A percentile compares a stretch with the other conserved stretches of the same genome.
These are phyloP conservation scores for Paradendryphiella salina DNA, from an alignment of 2,329 filamentous ascomycete species.

Conservation along the genomic window DNA sequence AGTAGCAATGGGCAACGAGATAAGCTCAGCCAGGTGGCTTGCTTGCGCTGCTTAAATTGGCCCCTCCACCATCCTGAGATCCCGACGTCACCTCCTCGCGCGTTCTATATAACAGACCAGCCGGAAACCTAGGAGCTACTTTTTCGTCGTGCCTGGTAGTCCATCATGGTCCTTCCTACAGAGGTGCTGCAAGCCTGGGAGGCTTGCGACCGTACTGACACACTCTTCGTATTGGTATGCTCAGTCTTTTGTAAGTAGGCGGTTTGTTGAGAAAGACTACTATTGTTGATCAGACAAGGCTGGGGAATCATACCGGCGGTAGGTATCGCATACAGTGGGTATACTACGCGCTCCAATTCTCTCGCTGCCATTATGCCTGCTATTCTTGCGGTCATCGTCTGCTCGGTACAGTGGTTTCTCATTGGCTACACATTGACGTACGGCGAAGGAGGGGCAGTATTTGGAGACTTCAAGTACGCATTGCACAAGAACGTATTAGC, in stretches of 20 bases:
- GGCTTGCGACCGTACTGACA: conserved; percentile 57
- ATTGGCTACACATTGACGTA: conserved; percentile 57
- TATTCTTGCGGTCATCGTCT: conserved; percentile 53
- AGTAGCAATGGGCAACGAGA: conserved; percentile 6
- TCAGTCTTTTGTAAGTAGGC: conserved; percentile 51
- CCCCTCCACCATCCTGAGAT: neutral
- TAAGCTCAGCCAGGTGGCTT: conserved; percentile 13
- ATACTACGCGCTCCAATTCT: conserved; percentile 54
- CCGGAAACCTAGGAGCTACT: neutral
- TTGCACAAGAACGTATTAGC: conserved; percentile 54
- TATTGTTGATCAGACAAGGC: conserved; percentile 27
- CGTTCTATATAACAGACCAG: neutral
- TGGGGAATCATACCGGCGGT: conserved; percentile 59
- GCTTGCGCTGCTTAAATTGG: conserved; percentile 13
- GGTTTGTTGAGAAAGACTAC: neutral
- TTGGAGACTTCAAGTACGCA: conserved; percentile 52
- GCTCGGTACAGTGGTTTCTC: conserved; percentile 57
- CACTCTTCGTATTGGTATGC: conserved; percentile 56
- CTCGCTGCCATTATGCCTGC: conserved; percentile 56
- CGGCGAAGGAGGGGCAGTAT: conserved; percentile 51
- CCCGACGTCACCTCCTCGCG: neutral
- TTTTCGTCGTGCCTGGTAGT: neutral
- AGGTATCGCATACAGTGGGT: conserved; percentile 56
- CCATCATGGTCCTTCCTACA: conserved; percentile 29
- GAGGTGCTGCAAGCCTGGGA: conserved; percentile 52